Conservation (phyloP, 2,329 filamentous ascomycete genomes). For the Cladosporium colombiae region DNA sequence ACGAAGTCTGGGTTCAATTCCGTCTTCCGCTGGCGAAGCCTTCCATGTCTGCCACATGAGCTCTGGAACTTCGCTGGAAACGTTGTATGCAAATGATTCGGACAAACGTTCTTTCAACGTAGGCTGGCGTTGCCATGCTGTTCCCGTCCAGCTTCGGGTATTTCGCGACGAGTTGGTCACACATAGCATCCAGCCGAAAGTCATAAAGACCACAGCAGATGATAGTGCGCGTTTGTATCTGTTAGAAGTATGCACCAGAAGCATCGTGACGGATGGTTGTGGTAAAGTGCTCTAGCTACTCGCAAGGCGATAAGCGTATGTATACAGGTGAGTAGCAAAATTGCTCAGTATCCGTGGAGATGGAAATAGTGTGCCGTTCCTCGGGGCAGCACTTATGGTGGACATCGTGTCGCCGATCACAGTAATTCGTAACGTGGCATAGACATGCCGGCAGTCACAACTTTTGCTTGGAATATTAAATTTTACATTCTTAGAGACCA, state of each 20-base stretch:
- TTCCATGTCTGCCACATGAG: constrained; percentile 99
- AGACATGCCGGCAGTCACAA: too few species aligned
- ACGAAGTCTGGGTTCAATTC: constrained; percentile 74
- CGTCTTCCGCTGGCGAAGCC: constrained; percentile 70
- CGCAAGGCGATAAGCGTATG: neutral
- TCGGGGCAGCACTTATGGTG: neutral
- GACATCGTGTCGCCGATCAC: too few species aligned
- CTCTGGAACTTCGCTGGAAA: constrained; percentile 84
- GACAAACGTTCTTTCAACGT: constrained; percentile 75
- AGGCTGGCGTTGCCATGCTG: neutral
- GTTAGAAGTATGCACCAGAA: neutral
- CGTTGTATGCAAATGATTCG: constrained; percentile 91
- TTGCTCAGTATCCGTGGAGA: neutral
- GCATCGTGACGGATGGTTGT: neutral
- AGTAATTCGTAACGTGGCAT: too few species aligned
- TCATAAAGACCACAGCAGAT: neutral
- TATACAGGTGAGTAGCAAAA: neutral
- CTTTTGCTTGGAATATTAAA: too few species aligned
- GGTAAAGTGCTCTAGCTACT: neutral
- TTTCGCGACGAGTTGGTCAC: neutral
- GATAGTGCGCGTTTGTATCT: neutral
- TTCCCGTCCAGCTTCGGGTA: neutral
- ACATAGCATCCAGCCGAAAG: neutral
- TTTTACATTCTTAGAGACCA: too few species aligned
- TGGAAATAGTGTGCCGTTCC: neutral